Evolutionary conservation across 106 monocot species (phyloP).

Genomic region (Amphibolis antarctica): DNA sequence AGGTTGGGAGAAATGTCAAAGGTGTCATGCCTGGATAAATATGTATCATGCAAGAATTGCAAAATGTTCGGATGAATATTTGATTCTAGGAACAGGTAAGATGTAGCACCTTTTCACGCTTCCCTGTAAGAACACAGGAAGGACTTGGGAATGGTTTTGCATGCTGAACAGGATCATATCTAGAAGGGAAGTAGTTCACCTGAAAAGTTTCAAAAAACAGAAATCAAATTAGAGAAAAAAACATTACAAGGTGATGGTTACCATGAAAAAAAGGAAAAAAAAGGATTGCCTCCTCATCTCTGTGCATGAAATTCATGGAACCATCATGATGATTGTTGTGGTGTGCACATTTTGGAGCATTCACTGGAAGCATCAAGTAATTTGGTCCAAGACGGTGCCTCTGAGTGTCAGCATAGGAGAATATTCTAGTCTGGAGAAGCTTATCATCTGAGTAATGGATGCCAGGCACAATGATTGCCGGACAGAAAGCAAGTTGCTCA

Average conservation of each 20-base stretch:
- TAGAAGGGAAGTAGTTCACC: constrained; percentile 84
- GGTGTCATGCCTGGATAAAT: too few species aligned
- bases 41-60: too few species aligned
- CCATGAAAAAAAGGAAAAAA: background rate
- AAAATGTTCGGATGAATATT: too few species aligned
- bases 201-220: constrained; percentile 12
- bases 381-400: constrained; percentile 71
- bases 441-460: constrained; percentile 78
- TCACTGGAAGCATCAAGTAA: constrained; percentile 69
- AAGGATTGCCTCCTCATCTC: constrained; percentile 54
- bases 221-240: background rate
- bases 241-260: background rate
- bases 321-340: constrained; percentile 83
- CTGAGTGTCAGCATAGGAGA: constrained; percentile 76
- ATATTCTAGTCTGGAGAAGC: constrained; percentile 64
- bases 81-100: background rate
- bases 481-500: constrained; percentile 82
- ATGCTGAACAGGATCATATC: constrained; percentile 55
- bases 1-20: too few species aligned
- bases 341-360: constrained; percentile 67
- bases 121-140: constrained; percentile 30
- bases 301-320: constrained; percentile 74
- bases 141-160: constrained; percentile 53
- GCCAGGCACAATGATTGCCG: constrained; percentile 66
- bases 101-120: constrained; percentile 44